Base-by-base conservation (phyloP, 2,329 filamentous ascomycete species). In the Xylariaceae sp. region DNA sequence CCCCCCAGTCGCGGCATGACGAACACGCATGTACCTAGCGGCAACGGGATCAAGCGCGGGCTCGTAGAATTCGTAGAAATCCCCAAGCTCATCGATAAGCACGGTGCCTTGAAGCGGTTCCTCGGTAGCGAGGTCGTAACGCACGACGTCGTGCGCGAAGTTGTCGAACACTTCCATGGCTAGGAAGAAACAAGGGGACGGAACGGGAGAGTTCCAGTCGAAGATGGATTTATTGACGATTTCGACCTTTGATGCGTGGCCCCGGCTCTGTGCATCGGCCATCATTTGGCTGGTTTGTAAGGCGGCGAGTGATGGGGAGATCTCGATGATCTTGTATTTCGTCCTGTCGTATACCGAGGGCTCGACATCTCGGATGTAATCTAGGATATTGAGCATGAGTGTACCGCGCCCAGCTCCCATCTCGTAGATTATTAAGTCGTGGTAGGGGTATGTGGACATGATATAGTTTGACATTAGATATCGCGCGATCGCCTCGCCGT, bases 91-190 rank as follows among this genome's bases (percentile, higher is more conserved):
- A 66, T 96, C 90, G 63, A 99, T 86, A 36, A 99, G 77, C 12
- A 97, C 91, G 54, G 85, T 85, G 44, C 90, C 90, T 72, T 99
- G 95, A 47, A 96, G 79, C 0, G 92, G 88, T 58, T 86, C 75
- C 66, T 90, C 88, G 11, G 90, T 95, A 52, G 77, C 71, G 11
- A 86, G 77, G 70, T 97, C 87, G 73, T 97, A 99, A 56, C 95
- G 91, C 54, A 99, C 83, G 51, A 86, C 81, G 72, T 99, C 94
- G 73, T 99, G 95, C 33, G 90, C 85, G 67, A 99, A 97, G 72
- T 99, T 99, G 75, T 99, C 94, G 64, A 96, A 96, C 58, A 99
- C 94, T 71, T 99, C 94, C 71, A 99, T 87, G 40, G 92, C 94
- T 39, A 99, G 81, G 76, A 99, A 97, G 77, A 95, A 99, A 74